Evolutionary conservation across 192 early-diverging fungal genomes (phyloP).

Genomic region (Gigaspora rosea): DNA sequence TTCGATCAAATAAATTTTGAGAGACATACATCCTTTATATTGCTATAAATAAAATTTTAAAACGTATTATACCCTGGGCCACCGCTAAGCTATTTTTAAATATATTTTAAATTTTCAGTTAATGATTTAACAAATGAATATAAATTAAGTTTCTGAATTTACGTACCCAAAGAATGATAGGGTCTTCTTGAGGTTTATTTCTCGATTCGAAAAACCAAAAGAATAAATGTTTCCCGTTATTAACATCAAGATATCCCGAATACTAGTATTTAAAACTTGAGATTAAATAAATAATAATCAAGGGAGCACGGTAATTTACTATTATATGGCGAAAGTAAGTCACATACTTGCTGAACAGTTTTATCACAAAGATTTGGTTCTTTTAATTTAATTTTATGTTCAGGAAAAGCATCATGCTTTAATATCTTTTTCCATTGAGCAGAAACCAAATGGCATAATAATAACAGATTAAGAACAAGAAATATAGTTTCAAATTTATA

Average conservation of each 20-base stretch:
- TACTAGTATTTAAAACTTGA: constrained; percentile 46
- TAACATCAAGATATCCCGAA: constrained; percentile 73
- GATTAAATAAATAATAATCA: neutral
- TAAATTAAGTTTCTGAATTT: neutral
- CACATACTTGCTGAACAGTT: constrained; percentile 77
- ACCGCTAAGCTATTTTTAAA: constrained; percentile 61
- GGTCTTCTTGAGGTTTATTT: constrained; percentile 70
- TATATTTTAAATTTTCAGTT: too few relatives aligned
- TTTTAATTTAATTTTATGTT: constrained; percentile 74
- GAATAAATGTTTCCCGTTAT: constrained; percentile 78
- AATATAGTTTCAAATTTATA: too few relatives aligned
- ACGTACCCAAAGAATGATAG: constrained; percentile 64
- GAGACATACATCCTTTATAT: neutral
- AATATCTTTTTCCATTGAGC: constrained; percentile 38
- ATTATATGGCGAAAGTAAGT: too few relatives aligned
- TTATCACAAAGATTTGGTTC: constrained; percentile 81
- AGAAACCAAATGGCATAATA: too few relatives aligned
- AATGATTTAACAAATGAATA: neutral
- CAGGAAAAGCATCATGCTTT: constrained; percentile 64
- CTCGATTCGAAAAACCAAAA: constrained; percentile 98
- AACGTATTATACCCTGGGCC: constrained; percentile 61
- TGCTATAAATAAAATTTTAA: too few relatives aligned
- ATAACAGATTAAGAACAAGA: too few relatives aligned
- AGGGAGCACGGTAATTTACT: too few relatives aligned
- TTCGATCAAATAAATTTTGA: too few relatives aligned